Percentiles rank a stretch among this genome's conserved stretches.
phyloP scores from a whole-genome alignment of 768 basidiomycete species.

The Macrolepiota dolichaula region DNA sequence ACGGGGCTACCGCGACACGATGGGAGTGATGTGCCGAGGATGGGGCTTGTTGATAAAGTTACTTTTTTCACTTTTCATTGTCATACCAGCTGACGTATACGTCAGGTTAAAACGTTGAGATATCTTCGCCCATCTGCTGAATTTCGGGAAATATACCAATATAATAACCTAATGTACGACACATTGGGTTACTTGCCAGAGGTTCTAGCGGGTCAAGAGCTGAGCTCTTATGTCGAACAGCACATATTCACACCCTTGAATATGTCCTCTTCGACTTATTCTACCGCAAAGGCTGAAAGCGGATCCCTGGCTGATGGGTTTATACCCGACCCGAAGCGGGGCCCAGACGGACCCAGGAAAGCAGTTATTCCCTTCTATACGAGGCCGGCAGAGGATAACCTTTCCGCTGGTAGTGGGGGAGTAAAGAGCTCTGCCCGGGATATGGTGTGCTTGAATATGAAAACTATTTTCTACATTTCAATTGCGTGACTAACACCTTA shows the following conservation, averaged over 20 bases:
- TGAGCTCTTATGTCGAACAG: constrained; percentile 29
- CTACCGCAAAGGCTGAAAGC: constrained; percentile 32
- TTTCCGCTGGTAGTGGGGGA: constrained; percentile 40
- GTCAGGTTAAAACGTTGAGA: constrained; percentile 31
- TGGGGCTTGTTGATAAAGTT: constrained; percentile 34
- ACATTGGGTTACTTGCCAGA: constrained; percentile 35
- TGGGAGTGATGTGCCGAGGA: constrained; percentile 22
- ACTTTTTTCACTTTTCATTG: neutral
- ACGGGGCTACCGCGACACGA: constrained; percentile 44
- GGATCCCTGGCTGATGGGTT: constrained; percentile 29
- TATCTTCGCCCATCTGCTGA: constrained; percentile 37
- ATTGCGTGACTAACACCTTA: neutral
- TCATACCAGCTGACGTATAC: neutral
- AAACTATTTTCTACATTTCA: too few species aligned
- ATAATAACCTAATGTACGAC: constrained; percentile 45
- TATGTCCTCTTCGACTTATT: constrained; percentile 38
- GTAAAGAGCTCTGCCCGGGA: constrained; percentile 36
- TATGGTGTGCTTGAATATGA: constrained; percentile 22
- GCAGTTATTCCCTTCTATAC: constrained; percentile 36
- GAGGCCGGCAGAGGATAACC: constrained; percentile 32
- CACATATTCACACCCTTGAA: constrained; percentile 35
- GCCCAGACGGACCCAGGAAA: constrained; percentile 26
- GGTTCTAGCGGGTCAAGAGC: constrained; percentile 28
- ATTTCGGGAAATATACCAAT: constrained; percentile 38
- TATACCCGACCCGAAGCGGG: constrained; percentile 22